Percentiles rank a stretch among this genome's conserved stretches.
Evolutionary conservation across 2,329 filamentous ascomycete genomes (phyloP).

Genomic region (Moelleriella libera): DNA sequence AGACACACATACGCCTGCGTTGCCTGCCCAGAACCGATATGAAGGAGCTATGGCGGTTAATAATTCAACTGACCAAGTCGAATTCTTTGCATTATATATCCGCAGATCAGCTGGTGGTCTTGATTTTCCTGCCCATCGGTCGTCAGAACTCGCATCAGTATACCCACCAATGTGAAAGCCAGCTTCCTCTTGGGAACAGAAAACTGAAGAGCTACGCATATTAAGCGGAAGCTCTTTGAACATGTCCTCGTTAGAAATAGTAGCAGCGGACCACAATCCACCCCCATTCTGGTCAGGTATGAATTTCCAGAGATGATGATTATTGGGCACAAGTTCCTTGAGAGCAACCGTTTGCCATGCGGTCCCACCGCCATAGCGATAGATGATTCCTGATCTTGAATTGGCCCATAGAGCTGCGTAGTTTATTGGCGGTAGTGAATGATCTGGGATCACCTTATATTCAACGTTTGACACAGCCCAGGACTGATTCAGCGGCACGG

Average conservation of each 20-base stretch:
- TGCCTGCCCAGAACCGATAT: too few species aligned
- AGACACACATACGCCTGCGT: too few species aligned
- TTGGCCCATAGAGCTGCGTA: slow-evolving; percentile 19
- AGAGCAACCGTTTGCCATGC: slow-evolving; percentile 2
- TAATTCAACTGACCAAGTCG: too few species aligned
- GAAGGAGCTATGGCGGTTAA: too few species aligned
- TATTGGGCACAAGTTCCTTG: not conserved
- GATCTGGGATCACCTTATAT: slow-evolving; percentile 14
- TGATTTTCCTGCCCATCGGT: not conserved
- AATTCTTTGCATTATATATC: too few species aligned
- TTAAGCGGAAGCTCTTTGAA: slow-evolving; percentile 22
- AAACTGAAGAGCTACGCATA: slow-evolving; percentile 1
- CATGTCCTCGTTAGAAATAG: slow-evolving; percentile 12
- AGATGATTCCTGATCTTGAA: slow-evolving; percentile 13
- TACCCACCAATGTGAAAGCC: slow-evolving; percentile 17
- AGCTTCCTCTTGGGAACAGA: not conserved
- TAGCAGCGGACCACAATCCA: slow-evolving; percentile 15
- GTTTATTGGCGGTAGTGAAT: slow-evolving; percentile 12
- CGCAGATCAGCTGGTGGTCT: too few species aligned
- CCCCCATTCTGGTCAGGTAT: slow-evolving; percentile 15
- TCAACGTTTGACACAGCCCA: slow-evolving; percentile 20
- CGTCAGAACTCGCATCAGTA: not conserved
- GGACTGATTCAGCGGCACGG: slow-evolving; percentile 15
- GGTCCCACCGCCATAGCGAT: slow-evolving; percentile 19
- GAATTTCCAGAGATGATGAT: slow-evolving; percentile 17